A percentile compares a stretch with the other conserved stretches of the same genome.
Conservation (phyloP, 208 protist species). For the Phytomonas sp. region DNA sequence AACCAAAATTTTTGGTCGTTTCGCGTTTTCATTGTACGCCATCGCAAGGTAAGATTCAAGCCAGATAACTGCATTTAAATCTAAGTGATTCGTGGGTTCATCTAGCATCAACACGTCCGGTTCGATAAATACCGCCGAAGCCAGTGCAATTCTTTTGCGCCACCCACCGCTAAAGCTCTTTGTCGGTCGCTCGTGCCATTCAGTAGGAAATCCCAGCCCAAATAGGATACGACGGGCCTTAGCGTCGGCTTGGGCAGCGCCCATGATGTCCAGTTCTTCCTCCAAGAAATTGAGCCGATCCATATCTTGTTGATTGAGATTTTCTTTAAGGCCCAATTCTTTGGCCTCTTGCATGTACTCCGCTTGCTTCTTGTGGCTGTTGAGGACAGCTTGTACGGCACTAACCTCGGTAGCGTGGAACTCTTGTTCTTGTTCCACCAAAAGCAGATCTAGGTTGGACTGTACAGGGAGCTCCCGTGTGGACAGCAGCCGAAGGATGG, state of each 20-base stretch:
- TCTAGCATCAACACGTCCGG: constrained; percentile 95
- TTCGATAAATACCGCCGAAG: constrained; percentile 91
- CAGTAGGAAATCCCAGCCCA: constrained; percentile 91
- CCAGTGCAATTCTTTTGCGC: constrained; percentile 93
- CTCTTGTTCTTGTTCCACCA: constrained; percentile 97
- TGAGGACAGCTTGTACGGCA: constrained; percentile 80
- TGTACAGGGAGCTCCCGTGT: constrained; percentile 86
- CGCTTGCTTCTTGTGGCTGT: constrained; percentile 87
- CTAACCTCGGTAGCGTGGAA: constrained; percentile 72
- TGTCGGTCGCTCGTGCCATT: constrained; percentile 85
- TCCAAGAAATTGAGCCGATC: constrained; percentile 76
- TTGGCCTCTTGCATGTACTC: constrained; percentile 74
- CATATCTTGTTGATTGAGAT: constrained; percentile 60
- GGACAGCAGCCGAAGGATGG: constrained; percentile 86
- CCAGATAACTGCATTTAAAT: constrained; percentile 94
- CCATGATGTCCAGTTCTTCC: constrained; percentile 92
- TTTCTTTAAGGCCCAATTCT: constrained; percentile 44
- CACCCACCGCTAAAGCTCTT: constrained; percentile 86
- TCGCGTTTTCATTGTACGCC: constrained; percentile 70
- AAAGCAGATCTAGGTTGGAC: constrained; percentile 87
- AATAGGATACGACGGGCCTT: constrained; percentile 82
- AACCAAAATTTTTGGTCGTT: constrained; percentile 87
- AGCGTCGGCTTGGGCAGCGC: constrained; percentile 80
- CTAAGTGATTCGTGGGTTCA: constrained; percentile 97
- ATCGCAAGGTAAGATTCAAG: constrained; percentile 87